Evolutionary conservation across 140 eudicot genomes (phyloP).

Genomic region (Cichorium intybus): DNA sequence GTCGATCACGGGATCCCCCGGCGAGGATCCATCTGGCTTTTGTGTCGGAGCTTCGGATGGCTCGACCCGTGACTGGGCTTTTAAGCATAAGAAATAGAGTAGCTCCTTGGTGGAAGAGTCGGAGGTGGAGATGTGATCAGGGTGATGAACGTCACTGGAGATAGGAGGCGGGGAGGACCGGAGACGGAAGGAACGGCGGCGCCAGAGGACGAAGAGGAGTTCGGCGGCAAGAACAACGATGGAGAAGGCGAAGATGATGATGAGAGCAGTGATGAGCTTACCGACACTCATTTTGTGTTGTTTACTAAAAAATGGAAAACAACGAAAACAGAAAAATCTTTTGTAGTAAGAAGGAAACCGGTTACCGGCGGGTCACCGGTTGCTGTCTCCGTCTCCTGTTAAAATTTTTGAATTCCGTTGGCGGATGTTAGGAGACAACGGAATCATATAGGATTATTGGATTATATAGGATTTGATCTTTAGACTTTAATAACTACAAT

Average conservation of each 20-base stretch:
- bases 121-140: background rate
- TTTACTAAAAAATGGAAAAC: background rate
- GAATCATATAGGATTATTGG: too few relatives aligned
- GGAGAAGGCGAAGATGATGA: conserved; percentile 42
- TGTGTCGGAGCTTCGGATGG: conserved; percentile 25
- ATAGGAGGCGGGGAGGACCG: background rate
- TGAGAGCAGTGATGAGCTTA: conserved; percentile 49
- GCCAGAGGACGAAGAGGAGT: conserved; percentile 58
- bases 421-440: conserved; percentile 23
- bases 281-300: conserved; percentile 29
- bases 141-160: background rate
- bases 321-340: conserved; percentile 6
- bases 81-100: conserved; percentile 37
- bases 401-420: conserved; percentile 27
- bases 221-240: conserved; percentile 45
- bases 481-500: background rate
- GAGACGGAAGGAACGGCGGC: conserved; percentile 39
- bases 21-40: background rate
- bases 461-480: background rate
- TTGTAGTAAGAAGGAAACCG: conserved; percentile 15
- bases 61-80: conserved; percentile 43
- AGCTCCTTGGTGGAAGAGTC: conserved; percentile 25
- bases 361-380: conserved; percentile 28
- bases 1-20: conserved; percentile 36
- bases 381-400: background rate